Percentiles rank a stretch among this genome's conserved stretches.
phyloP scores from a whole-genome alignment of 2,329 filamentous ascomycete species.

The Trichophyton benhamiae region DNA sequence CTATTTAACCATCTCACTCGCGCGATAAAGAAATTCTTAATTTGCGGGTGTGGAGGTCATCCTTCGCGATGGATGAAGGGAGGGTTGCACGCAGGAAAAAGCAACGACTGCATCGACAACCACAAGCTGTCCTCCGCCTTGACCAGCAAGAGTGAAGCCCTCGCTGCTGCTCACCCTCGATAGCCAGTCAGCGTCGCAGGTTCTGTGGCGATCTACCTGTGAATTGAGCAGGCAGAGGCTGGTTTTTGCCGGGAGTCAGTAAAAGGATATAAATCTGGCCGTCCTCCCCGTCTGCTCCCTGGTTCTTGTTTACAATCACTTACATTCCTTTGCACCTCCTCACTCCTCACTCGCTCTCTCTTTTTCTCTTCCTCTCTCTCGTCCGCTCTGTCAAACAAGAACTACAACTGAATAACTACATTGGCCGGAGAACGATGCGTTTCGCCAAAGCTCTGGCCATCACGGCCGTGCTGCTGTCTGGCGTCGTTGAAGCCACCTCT shows the following conservation, averaged over 20 bases:
- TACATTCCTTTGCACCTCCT: too few relatives aligned
- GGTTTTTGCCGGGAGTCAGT: neutral
- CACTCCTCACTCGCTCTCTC: too few relatives aligned
- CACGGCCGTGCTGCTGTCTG: slow-evolving; percentile 14
- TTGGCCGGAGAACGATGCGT: slow-evolving; percentile 8
- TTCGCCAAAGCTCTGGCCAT: slow-evolving; percentile 8
- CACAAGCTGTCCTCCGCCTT: neutral
- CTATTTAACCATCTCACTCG: too few relatives aligned
- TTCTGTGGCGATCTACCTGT: neutral
- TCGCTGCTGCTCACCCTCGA: neutral
- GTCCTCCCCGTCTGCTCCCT: neutral
- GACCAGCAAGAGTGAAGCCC: neutral
- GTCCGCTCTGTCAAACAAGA: neutral
- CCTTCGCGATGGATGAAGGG: neutral
- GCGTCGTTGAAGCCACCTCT: slow-evolving; percentile 31
- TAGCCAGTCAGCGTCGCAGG: neutral
- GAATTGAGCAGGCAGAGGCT: neutral
- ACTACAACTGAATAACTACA: neutral
- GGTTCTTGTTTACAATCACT: too few relatives aligned
- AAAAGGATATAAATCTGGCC: neutral
- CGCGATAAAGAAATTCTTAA: too few relatives aligned
- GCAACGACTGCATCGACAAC: neutral
- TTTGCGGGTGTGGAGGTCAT: too few relatives aligned
- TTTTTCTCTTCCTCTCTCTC: too few relatives aligned
- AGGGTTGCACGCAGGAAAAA: slow-evolving; percentile 4